Percentiles rank a stretch among this genome's conserved stretches.
Evolutionary conservation across 2,329 filamentous ascomycete species (phyloP).

Genomic region (Arthrobotrys conoides): DNA sequence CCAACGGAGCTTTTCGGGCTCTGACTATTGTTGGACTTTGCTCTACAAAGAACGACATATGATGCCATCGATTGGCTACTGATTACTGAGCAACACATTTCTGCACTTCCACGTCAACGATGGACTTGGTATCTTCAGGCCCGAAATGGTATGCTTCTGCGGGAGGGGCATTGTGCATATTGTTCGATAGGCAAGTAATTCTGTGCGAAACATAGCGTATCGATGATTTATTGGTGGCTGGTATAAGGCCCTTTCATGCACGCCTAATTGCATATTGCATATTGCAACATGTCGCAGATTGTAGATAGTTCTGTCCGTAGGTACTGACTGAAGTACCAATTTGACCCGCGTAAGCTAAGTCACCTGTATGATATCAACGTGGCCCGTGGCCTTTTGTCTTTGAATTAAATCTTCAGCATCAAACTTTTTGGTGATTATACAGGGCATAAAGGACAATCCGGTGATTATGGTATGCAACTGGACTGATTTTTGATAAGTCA

Average conservation of each 20-base stretch:
- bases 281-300: slow-evolving; percentile 17
- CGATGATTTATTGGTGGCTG: slow-evolving; percentile 1
- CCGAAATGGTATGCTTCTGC: slow-evolving; percentile 26
- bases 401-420: slow-evolving; percentile 1
- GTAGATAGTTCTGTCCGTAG: neutral
- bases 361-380: slow-evolving; percentile 1
- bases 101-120: slow-evolving; percentile 15
- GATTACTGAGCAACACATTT: slow-evolving; percentile 58
- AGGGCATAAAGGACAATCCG: neutral
- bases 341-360: neutral
- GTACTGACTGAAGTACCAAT: neutral
- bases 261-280: slow-evolving; percentile 20
- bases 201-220: neutral
- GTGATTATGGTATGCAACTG: slow-evolving; percentile 15
- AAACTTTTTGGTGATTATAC: slow-evolving; percentile 16
- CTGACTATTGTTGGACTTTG: slow-evolving; percentile 29
- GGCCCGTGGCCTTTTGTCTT: slow-evolving; percentile 1
- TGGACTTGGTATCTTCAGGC: neutral
- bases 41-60: slow-evolving; percentile 5
- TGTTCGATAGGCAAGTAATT: neutral
- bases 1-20: slow-evolving; percentile 46
- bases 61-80: slow-evolving; percentile 52
- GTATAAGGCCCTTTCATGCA: neutral
- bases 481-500: neutral
- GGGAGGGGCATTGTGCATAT: neutral